Evolutionary conservation across 495 filamentous ascomycete genomes (phyloP), one percentile per base, ranked within the genome.

Genomic region (Penicillium cataractarum): DNA sequence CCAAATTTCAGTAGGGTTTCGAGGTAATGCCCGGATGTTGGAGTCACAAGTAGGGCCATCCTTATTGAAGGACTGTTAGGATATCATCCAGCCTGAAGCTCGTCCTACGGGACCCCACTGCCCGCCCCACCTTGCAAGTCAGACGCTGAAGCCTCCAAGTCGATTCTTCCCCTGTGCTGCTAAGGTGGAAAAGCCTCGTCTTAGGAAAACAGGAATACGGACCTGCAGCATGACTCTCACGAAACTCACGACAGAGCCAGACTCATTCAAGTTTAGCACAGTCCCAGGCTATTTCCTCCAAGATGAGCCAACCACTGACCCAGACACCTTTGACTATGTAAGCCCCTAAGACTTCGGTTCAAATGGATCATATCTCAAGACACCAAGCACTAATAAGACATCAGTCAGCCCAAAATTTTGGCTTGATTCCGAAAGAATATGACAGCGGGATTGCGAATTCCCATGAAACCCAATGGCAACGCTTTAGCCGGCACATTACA

Each of bases 241-340:
- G 4, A 26, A 50, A 7, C 46, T 50, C 33, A 60, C 61, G 51
- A 17, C 39, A 7, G 19, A 68, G 26, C 24, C 24, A 48, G 15
- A 60, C 62, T 59, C 57, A 1, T 72, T 73, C 63, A 64, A 65
- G 24, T 75, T 76, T 55, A 65, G 70, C 59, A 86, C 84, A 9
- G 83, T 92, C 4, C 72, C 82, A 2, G 90, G 89, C 1, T 90
- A 86, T 68, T 94, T 93, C 71, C 76, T 84, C 4, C 91, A 93
- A 72, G 90, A 92, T 73, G 83, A 92, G 22, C 79, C 81, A 0
- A 66, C 71, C 33, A 93, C 91, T 0, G 80, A 91, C 68, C 77
- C 86, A 6, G 73, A 71, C 12, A 84, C 75, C 2, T 93, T 92
- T 71, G 86, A 92, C 75, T 93, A 88, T 72, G 88, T 90, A 76